Conservation (phyloP, 148 eudicot genomes). For the Bassia scoparia region DNA sequence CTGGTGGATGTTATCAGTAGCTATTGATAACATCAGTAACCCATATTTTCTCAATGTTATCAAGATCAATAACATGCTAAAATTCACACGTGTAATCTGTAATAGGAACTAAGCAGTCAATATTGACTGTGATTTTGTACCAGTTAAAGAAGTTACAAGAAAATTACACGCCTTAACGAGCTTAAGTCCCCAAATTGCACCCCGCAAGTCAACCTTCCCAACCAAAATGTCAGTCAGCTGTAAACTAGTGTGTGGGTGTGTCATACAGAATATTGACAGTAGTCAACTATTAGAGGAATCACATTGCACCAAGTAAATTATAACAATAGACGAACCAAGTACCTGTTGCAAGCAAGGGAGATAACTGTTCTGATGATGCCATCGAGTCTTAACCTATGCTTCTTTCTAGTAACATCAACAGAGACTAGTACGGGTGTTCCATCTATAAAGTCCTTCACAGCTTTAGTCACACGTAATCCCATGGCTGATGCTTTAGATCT, state of each 20-base stretch:
- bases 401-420: constrained; percentile 69
- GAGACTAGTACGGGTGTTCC: constrained; percentile 86
- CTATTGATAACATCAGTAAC: too few relatives aligned
- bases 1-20: not conserved
- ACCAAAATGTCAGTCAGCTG: not conserved
- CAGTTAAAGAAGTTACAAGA: not conserved
- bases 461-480: constrained; percentile 79
- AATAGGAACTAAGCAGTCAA: not conserved
- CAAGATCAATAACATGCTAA: constrained; percentile 13
- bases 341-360: constrained; percentile 79
- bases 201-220: too few relatives aligned
- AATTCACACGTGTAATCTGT: not conserved
- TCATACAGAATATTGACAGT: not conserved
- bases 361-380: constrained; percentile 82
- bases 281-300: not conserved
- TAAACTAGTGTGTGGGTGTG: not conserved
- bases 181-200: too few relatives aligned
- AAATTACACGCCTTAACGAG: not conserved
- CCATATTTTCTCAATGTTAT: too few relatives aligned
- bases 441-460: constrained; percentile 59
- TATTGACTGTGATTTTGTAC: not conserved
- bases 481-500: constrained; percentile 60
- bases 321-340: constrained; percentile 14
- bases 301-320: not conserved
- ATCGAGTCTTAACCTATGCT: constrained; percentile 63